Conservation (phyloP, 2,329 filamentous ascomycete genomes). For the Ceratocystis colombiana region DNA sequence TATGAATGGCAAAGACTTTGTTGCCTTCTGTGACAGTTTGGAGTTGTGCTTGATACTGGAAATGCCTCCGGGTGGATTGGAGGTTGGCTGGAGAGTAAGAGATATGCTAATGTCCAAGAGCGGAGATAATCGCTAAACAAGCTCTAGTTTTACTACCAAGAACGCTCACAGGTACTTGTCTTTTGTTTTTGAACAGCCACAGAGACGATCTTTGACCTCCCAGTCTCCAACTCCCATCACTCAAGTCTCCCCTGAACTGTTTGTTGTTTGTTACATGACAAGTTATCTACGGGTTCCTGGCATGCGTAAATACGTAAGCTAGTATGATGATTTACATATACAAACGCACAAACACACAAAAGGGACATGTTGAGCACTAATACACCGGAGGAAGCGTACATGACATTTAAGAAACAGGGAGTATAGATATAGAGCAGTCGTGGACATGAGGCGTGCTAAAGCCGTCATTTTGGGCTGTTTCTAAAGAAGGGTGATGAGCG, state of each 20-base stretch:
- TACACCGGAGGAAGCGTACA: neutral
- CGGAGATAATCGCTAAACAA: neutral
- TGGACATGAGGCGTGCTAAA: too few relatives aligned
- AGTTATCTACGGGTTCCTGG: neutral
- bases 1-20: too few relatives aligned
- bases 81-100: neutral
- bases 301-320: neutral
- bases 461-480: neutral
- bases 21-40: neutral
- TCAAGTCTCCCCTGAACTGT: neutral
- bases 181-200: neutral
- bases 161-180: neutral
- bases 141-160: neutral
- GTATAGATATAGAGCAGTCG: neutral
- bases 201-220: neutral
- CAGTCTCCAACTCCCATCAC: too few relatives aligned
- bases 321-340: neutral
- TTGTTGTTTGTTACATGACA: neutral
- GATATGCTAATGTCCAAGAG: neutral
- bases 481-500: neutral
- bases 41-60: conserved; percentile 6
- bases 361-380: neutral
- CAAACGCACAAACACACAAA: neutral
- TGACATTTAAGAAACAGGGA: neutral
- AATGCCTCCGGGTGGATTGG: neutral